phyloP scores from a whole-genome alignment of 352 stramenopile species.

The Phytophthora pistaciae region DNA sequence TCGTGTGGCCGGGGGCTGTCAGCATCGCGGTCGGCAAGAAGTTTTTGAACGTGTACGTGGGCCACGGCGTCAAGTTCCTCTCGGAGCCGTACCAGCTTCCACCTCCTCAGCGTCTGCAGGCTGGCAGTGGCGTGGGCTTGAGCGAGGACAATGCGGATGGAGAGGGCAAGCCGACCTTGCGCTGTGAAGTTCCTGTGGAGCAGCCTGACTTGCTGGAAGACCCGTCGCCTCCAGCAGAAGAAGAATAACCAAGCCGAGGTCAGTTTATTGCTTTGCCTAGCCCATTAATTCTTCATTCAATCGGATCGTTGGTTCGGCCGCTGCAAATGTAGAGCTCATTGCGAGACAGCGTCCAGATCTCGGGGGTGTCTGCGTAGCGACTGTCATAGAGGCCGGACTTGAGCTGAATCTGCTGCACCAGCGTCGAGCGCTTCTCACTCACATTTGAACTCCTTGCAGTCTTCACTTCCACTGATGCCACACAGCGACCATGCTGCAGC shows the following conservation, averaged over 20 bases:
- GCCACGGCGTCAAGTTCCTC: conserved; percentile 83
- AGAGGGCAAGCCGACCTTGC: conserved; percentile 50
- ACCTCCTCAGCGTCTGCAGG: conserved; percentile 58
- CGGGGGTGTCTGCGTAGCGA: conserved; percentile 24
- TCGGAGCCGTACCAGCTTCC: conserved; percentile 65
- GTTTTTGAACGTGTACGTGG: conserved; percentile 92
- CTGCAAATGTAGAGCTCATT: conserved; percentile 49
- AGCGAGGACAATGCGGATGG: conserved; percentile 43
- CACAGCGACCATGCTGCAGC: conserved; percentile 30
- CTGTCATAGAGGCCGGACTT: conserved; percentile 10
- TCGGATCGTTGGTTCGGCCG: conserved; percentile 10
- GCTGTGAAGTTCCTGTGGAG: conserved; percentile 68
- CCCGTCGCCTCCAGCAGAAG: conserved; percentile 68
- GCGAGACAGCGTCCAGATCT: conserved; percentile 54
- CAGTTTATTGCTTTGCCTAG: not conserved
- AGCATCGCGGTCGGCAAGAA: conserved; percentile 87
- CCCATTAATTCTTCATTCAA: not conserved
- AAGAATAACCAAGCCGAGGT: conserved; percentile 38
- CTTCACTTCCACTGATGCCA: conserved; percentile 33
- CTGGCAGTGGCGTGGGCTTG: conserved; percentile 54
- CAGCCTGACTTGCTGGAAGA: conserved; percentile 85
- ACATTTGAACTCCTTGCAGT: not conserved
- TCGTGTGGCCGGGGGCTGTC: conserved; percentile 89
- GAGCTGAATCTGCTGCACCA: conserved; percentile 54
- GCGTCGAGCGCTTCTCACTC: conserved; percentile 12